Evolutionary conservation across 176 grass and related monocot genomes (phyloP).

Genomic region (Paspalum vaginatum): DNA sequence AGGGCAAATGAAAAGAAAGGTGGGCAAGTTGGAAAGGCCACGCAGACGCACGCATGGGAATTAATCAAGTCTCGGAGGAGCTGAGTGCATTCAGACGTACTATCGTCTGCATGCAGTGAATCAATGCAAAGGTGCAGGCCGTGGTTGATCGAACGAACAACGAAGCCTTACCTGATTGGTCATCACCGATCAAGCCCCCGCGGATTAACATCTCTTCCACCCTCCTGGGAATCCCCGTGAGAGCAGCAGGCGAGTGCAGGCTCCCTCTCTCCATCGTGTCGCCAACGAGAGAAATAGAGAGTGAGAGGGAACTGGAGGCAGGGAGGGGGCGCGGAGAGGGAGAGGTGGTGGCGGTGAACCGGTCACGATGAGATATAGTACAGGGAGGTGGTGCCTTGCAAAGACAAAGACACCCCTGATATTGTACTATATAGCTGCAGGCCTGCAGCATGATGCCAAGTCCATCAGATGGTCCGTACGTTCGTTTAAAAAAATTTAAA

Average conservation of each 20-base stretch:
- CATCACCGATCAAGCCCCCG: not conserved
- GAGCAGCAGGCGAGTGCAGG: not conserved
- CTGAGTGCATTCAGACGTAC: not conserved
- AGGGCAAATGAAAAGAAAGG: not conserved
- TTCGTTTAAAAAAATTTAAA: too few relatives aligned
- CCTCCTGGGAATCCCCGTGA: not conserved
- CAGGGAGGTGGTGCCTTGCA: not conserved
- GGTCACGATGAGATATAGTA: constrained; percentile 18
- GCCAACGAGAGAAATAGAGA: not conserved
- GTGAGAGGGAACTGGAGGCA: not conserved
- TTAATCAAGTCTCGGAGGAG: not conserved
- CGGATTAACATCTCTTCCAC: constrained; percentile 22
- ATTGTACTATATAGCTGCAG: not conserved
- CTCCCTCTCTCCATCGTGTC: constrained; percentile 23
- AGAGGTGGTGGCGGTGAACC: constrained; percentile 15
- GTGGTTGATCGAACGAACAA: not conserved
- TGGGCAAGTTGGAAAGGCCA: not conserved
- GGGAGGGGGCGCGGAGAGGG: not conserved
- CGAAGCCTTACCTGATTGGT: constrained; percentile 37
- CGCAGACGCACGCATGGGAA: not conserved
- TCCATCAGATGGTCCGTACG: too few relatives aligned
- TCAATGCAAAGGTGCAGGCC: not conserved
- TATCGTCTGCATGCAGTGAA: not conserved
- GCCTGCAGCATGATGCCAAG: constrained; percentile 43
- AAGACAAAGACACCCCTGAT: not conserved